Conservation (phyloP, 805 yeast species). For the Barnettozyma salicaria region DNA sequence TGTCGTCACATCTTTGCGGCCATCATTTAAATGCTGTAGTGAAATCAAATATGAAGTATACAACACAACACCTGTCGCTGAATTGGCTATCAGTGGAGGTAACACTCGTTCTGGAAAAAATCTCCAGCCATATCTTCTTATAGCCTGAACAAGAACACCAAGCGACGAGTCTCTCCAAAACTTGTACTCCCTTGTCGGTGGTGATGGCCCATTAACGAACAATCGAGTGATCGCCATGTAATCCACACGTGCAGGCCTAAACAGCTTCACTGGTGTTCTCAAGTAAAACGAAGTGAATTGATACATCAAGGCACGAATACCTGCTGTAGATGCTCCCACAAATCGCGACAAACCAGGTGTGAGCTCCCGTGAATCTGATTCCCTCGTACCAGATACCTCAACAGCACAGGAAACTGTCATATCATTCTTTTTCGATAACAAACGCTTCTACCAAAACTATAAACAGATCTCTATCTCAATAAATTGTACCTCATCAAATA, state of each 20-base stretch:
- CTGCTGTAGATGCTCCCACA: slow-evolving; percentile 79
- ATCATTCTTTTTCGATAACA: no score
- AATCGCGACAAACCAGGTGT: slow-evolving; percentile 40
- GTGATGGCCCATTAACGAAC: slow-evolving; percentile 36
- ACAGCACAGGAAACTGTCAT: neutral
- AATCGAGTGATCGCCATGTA: slow-evolving; percentile 66
- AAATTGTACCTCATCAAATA: no score
- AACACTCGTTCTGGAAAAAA: slow-evolving; percentile 73
- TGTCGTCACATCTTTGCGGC: slow-evolving; percentile 18
- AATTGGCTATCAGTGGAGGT: slow-evolving; percentile 85
- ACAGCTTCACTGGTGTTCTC: slow-evolving; percentile 76
- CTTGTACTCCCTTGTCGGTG: slow-evolving; percentile 43
- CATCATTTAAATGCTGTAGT: slow-evolving; percentile 33
- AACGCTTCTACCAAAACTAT: no score
- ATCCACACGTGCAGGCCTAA: slow-evolving; percentile 87
- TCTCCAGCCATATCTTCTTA: slow-evolving; percentile 75
- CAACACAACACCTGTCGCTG: slow-evolving; percentile 80
- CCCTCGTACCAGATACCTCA: neutral
- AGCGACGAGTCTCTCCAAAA: slow-evolving; percentile 63
- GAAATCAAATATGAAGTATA: slow-evolving; percentile 74
- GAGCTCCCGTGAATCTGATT: slow-evolving; percentile 20
- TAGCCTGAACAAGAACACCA: slow-evolving; percentile 66
- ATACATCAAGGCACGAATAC: slow-evolving; percentile 75
- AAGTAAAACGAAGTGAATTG: slow-evolving; percentile 75
- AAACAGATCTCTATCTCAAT: no score